These are phyloP conservation scores for Sophora flavescens DNA, from an alignment of 306 rosid genomes.

Conservation along the genomic window DNA sequence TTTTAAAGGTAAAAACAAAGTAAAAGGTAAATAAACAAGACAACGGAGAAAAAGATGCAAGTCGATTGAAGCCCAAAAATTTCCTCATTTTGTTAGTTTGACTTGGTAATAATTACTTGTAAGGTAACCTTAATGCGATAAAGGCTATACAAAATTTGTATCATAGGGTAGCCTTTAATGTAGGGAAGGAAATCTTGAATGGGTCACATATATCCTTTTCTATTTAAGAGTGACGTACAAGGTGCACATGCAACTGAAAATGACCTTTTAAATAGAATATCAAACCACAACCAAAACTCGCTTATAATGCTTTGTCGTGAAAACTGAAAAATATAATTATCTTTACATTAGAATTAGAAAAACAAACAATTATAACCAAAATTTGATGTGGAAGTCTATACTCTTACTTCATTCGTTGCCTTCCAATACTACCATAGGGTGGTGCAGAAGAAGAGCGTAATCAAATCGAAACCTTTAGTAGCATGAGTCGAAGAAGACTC, in stretches of 20 bases:
- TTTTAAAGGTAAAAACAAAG: background rate
- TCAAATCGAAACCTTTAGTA: slow-evolving; percentile 41
- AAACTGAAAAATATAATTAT: slow-evolving; percentile 13
- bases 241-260: slow-evolving; percentile 70
- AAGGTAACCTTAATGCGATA: slow-evolving; percentile 38
- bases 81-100: slow-evolving; percentile 37
- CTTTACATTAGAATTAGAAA: slow-evolving; percentile 25
- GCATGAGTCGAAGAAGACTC: slow-evolving; percentile 51
- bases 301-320: slow-evolving; percentile 18
- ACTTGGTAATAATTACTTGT: slow-evolving; percentile 25
- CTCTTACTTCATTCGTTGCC: slow-evolving; percentile 15
- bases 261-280: slow-evolving; percentile 52
- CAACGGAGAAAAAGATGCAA: slow-evolving; percentile 11
- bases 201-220: slow-evolving; percentile 61
- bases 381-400: background rate
- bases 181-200: slow-evolving; percentile 42
- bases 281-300: slow-evolving; percentile 25
- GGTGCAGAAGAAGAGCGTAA: slow-evolving; percentile 30
- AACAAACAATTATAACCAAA: slow-evolving; percentile 2
- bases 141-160: background rate
- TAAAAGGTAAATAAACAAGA: slow-evolving; percentile 17
- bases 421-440: slow-evolving; percentile 34
- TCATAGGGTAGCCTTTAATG: slow-evolving; percentile 38
- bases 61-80: slow-evolving; percentile 37
- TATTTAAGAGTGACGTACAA: slow-evolving; percentile 53